Evolutionary conservation across 2,329 filamentous ascomycete species (phyloP).

Genomic region (Aspergillus glaucus): DNA sequence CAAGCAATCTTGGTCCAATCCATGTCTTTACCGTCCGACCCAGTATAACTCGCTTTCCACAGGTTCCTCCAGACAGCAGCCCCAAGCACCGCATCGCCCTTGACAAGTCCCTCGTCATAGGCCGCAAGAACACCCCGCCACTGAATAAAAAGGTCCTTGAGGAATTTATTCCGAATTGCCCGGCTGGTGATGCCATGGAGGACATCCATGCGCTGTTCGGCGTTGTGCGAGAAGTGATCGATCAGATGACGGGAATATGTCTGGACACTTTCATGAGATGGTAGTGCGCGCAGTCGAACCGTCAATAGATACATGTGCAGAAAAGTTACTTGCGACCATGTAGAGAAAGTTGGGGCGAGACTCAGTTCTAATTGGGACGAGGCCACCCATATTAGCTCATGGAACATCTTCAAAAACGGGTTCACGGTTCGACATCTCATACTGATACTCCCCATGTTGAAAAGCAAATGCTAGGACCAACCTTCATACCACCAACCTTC

Average conservation of each 20-base stretch:
- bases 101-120: slow-evolving; percentile 42
- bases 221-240: slow-evolving; percentile 73
- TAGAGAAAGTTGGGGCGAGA: slow-evolving; percentile 81
- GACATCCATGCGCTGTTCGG: slow-evolving; percentile 62
- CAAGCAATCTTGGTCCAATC: slow-evolving; percentile 56
- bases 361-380: slow-evolving; percentile 55
- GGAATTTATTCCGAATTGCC: slow-evolving; percentile 52
- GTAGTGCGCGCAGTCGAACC: slow-evolving; percentile 73
- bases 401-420: background rate
- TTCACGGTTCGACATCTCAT: background rate
- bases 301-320: slow-evolving; percentile 91
- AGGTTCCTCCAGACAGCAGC: slow-evolving; percentile 89
- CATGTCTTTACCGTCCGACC: slow-evolving; percentile 41
- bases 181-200: slow-evolving; percentile 46
- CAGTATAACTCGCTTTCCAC: slow-evolving; percentile 63
- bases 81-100: slow-evolving; percentile 42
- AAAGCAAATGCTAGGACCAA: slow-evolving; percentile 38
- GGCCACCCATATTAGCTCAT: background rate
- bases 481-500: slow-evolving; percentile 76
- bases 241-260: slow-evolving; percentile 85
- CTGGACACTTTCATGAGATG: slow-evolving; percentile 56
- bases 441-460: background rate
- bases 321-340: slow-evolving; percentile 94
- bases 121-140: slow-evolving; percentile 83
- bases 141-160: slow-evolving; percentile 86